Evolutionary conservation across 768 basidiomycete species (phyloP).

Genomic region (Boletus pseudopeckii): DNA sequence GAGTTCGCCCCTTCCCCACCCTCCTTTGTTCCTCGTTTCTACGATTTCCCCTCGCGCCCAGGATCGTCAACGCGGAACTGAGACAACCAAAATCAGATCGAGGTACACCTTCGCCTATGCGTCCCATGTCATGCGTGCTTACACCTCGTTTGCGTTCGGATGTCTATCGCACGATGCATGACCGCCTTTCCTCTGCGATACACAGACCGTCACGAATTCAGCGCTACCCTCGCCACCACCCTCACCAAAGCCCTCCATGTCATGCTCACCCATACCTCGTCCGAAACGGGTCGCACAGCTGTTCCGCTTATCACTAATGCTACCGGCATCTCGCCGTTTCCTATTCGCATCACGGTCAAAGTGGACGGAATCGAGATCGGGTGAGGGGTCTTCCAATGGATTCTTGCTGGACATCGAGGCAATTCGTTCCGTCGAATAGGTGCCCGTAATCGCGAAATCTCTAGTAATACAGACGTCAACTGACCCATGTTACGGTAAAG

Average conservation of each 20-base stretch:
- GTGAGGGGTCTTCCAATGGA: slow-evolving; percentile 11
- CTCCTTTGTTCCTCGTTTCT: too few species aligned
- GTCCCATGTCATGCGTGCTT: not conserved
- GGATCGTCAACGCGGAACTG: slow-evolving; percentile 79
- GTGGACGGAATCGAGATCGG: slow-evolving; percentile 65
- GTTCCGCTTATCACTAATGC: slow-evolving; percentile 82
- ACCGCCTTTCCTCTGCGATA: not conserved
- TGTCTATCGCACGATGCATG: not conserved
- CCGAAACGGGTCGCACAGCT: slow-evolving; percentile 66
- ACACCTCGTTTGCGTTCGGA: not conserved
- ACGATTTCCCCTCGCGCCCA: too few species aligned
- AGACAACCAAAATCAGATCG: slow-evolving; percentile 65
- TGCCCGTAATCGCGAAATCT: not conserved
- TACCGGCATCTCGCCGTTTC: slow-evolving; percentile 76
- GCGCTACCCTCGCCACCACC: slow-evolving; percentile 54
- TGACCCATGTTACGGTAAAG: not conserved
- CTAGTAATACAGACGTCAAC: not conserved
- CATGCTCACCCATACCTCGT: slow-evolving; percentile 76
- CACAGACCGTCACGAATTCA: slow-evolving; percentile 49
- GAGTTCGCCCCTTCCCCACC: slow-evolving; percentile 2
- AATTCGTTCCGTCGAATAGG: not conserved
- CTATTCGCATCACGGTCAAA: slow-evolving; percentile 64
- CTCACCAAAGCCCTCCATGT: slow-evolving; percentile 64
- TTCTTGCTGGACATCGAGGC: not conserved
- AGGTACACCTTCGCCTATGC: slow-evolving; percentile 37